Base-by-base conservation (phyloP, 352 stramenopile species). In the Phytophthora sojae region DNA sequence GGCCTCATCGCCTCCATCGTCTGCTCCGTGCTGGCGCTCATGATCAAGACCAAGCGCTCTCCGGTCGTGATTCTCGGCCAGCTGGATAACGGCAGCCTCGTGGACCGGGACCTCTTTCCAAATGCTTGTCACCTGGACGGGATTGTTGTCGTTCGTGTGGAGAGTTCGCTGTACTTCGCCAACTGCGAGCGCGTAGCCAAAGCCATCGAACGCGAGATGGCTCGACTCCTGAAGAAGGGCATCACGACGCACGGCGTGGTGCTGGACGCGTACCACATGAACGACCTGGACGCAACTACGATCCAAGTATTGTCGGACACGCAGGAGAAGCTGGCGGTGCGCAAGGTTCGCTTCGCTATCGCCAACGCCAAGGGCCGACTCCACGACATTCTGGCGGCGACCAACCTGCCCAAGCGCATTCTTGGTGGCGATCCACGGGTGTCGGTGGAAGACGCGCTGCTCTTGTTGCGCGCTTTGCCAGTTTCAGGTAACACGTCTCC, bases 271-370 rank as follows among this genome's bases (percentile, higher is more conserved):
- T 70, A 60, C 11, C 66, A 79, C 62, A 75, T 90, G 63, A 89
- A 86, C 66, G 80, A 90, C 47, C 67, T 90, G 50, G 80, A 92
- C 57, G 83, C 83, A 8, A 92, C 82, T 8, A 85, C 81, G 21
- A 79, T 92, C 29, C 81, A 90, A 37, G 74, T 90, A 32, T 30
- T 92, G 19, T 87, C 79, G 12, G 82, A 86, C 37, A 75, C 81
- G 37, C 77, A 89, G 52, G 76, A 84, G 61, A 89, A 89, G 55
- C 66, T 92, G 21, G 79, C 71, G 29, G 72, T 83, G 17, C 71
- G 76, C 23, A 64, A 77, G 6, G 60, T 84, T 19, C 53, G 62
- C 44, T 80, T 89, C 25, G 67, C 77, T 8, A 77, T 89, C 47
- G 72, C 77, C 3, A 82, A 86, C 29, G 79, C 79, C 17, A 86